Evolutionary conservation across 257 asterid species (phyloP), one percentile per base, ranked within the genome.

Genomic region (Asclepias syriaca): DNA sequence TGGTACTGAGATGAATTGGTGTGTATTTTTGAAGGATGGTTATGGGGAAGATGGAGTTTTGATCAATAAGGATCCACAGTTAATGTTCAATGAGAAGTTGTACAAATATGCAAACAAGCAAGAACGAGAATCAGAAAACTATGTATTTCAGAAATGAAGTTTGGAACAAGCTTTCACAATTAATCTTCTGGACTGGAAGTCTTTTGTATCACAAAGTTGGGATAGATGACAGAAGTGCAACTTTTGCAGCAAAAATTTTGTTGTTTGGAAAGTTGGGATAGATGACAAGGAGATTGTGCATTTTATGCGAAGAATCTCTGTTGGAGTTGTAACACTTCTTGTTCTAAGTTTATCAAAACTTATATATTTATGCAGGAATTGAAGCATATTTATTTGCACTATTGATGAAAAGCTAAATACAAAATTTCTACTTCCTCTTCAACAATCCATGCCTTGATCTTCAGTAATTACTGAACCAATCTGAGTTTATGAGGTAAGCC

Each of bases 1-100:
- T 45, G 97, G 99, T 27, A 92, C 98, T 2, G 92, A 92, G 89
- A 95, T 95, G 99, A 92, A 95, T 72, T 95, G 99, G 98, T 87
- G 96, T 46, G 97, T 92, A 65, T 92, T 95, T 82, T 76, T 95
- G 65, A 95, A 85, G 86, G 97, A 91, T 84, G 96, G 85, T 24
- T 92, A 90, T 74, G 89, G 89, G 37, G 95, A 86, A 65, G 94
- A 90, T 22, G 97, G 92, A 49, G 68, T 66, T 83, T 84, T 95
- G 74, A 61, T 85, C 10, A 37, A 74, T 39, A 92, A 91, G 86
- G 97, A 90, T 84, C 96, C 97, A 0, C 98, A 86, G 70, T 84
- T 92, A 29, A 77, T 66, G 77, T 95, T 95, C 81, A 86, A 87
- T 65, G 89, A 89, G 71, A 86, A 86, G 75, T 83, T 92, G 61